Evolutionary conservation across 371 early-diverging fungal genomes (phyloP).

Genomic region (Fennellomyces sp.): DNA sequence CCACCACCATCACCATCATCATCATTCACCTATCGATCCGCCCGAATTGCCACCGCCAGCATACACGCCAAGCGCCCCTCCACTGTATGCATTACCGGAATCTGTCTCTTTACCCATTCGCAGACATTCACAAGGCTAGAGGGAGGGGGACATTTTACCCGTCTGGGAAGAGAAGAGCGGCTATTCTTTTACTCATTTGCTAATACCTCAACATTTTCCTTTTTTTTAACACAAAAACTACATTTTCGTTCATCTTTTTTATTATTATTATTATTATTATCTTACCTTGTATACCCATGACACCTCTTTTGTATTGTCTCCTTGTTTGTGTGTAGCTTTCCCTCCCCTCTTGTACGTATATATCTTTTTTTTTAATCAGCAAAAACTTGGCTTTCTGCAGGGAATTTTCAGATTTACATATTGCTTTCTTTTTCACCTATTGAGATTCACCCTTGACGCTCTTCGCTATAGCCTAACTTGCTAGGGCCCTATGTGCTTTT

Average conservation of each 20-base stretch:
- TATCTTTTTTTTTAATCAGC: too few species aligned
- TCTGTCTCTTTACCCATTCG: neutral
- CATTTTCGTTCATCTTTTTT: neutral
- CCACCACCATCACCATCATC: conserved; percentile 8
- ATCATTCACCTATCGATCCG: conserved; percentile 1
- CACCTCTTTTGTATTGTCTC: neutral
- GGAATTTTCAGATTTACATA: too few species aligned
- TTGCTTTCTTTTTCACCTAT: too few species aligned
- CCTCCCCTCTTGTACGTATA: too few species aligned
- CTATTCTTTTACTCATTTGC: neutral
- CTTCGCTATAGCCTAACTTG: too few species aligned
- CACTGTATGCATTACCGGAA: conserved; percentile 14
- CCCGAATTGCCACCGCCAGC: conserved; percentile 26
- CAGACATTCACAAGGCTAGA: conserved; percentile 7
- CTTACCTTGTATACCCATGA: neutral
- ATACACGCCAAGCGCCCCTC: conserved; percentile 24
- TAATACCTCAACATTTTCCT: neutral
- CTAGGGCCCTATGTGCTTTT: too few species aligned
- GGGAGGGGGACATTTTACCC: too few species aligned
- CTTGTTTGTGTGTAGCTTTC: neutral
- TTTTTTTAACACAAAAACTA: neutral
- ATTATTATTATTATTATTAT: neutral
- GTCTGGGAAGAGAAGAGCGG: too few species aligned
- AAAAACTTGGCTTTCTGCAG: too few species aligned
- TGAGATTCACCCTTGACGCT: too few species aligned